Conservation (phyloP, 208 protist species). For the Leishmania tarentolae region DNA sequence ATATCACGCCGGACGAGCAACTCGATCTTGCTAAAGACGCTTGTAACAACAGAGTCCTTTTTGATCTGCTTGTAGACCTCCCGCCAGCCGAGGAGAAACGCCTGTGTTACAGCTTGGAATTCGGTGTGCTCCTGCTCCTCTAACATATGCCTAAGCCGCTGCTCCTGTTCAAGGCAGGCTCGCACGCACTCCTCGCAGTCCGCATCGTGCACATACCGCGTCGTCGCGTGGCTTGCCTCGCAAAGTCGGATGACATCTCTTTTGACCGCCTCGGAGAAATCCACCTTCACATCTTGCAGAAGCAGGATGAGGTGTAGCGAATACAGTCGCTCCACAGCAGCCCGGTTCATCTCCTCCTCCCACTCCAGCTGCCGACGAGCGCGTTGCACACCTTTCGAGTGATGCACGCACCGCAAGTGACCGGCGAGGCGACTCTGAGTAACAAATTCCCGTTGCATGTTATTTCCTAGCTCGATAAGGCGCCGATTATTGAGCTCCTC, state of each 20-base stretch:
- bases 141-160: constrained; percentile 47
- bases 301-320: constrained; percentile 23
- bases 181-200: constrained; percentile 12
- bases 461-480: constrained; percentile 53
- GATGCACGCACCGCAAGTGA: constrained; percentile 19
- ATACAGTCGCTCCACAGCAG: constrained; percentile 16
- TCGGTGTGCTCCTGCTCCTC: constrained; percentile 48
- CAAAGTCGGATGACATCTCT: constrained; percentile 29
- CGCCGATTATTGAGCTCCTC: constrained; percentile 40
- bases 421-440: constrained; percentile 7
- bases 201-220: constrained; percentile 4
- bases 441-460: constrained; percentile 36
- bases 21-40: constrained; percentile 59
- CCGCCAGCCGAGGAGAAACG: constrained; percentile 60
- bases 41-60: constrained; percentile 25
- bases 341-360: constrained; percentile 23
- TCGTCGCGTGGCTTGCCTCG: constrained; percentile 3
- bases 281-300: constrained; percentile 10
- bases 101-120: constrained; percentile 32
- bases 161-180: constrained; percentile 38
- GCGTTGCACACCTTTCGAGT: constrained; percentile 11
- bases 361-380: constrained; percentile 15
- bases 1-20: constrained; percentile 59
- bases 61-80: constrained; percentile 46
- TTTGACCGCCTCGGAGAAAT: constrained; percentile 24